These are phyloP conservation scores for Ogataea corticis DNA, from an alignment of 805 yeast genomes.

Conservation along the genomic window DNA sequence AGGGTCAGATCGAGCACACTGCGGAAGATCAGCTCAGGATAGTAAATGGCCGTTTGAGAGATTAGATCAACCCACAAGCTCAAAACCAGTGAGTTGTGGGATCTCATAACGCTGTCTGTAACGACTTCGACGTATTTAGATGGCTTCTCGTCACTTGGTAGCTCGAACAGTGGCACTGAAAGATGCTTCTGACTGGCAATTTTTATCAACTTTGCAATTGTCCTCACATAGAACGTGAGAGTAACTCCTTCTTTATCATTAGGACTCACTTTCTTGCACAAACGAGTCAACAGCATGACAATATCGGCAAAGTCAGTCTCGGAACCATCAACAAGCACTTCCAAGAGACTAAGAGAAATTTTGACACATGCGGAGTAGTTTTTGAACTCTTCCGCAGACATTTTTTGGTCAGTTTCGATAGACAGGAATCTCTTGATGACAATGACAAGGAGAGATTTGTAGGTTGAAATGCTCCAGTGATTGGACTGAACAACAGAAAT, in stretches of 20 bases:
- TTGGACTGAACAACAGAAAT: constrained; percentile 42
- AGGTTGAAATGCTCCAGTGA: constrained; percentile 57
- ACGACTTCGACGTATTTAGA: constrained; percentile 29
- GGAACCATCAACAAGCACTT: constrained; percentile 53
- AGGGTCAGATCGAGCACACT: constrained; percentile 25
- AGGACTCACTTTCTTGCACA: constrained; percentile 14
- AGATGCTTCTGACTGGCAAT: constrained; percentile 24
- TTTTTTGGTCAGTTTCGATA: constrained; percentile 19
- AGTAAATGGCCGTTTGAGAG: constrained; percentile 23
- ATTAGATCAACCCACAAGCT: constrained; percentile 31
- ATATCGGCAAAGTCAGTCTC: constrained; percentile 51
- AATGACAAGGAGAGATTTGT: constrained; percentile 54
- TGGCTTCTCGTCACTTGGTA: constrained; percentile 7
- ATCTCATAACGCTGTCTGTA: constrained; percentile 24
- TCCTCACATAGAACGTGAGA: constrained; percentile 24
- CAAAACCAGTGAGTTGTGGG: constrained; percentile 25
- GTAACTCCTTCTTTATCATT: constrained; percentile 15
- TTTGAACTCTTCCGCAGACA: constrained; percentile 19
- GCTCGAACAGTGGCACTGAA: constrained; percentile 18
- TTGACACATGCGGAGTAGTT: constrained; percentile 41
- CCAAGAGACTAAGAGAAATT: constrained; percentile 45
- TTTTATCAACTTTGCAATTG: constrained; percentile 27
- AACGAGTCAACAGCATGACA: constrained; percentile 14
- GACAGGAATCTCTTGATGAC: constrained; percentile 49
- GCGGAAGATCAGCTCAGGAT: constrained; percentile 28